Evolutionary conservation across 371 early-diverging fungal species (phyloP), one percentile per base, ranked within the genome.

Genomic region (Rhizopus arrhizus): DNA sequence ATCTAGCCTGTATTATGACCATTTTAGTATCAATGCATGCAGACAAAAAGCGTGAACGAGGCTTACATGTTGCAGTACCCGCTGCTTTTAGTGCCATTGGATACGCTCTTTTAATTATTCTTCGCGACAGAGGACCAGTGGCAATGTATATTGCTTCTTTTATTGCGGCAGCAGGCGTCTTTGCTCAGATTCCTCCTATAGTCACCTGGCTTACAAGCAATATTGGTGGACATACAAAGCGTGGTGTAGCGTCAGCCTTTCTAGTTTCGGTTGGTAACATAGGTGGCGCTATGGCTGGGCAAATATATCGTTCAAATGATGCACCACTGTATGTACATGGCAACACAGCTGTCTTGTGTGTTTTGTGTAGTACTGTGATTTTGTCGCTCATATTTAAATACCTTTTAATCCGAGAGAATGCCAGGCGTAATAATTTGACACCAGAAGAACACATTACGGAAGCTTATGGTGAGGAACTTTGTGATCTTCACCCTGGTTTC

Each of bases 231-330:
- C 83, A 85, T 53, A 85, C 85, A 28, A 88, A 88, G 69, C 76
- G 84, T 43, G 86, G 81, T 68, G 82, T 81, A 36, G 85, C 81
- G 1, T 73, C 78, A 9, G 88, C 86, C 7, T 70, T 83, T 42
- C 81, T 84, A 38, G 80, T 86, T 48, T 75, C 81, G 2, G 74
- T 86, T 53, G 89, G 90, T 55, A 88, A 86, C 41, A 70, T 87
- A 32, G 85, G 88, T 45, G 89, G 87, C 33, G 78, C 83, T 22
- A 75, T 86, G 59, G 83, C 83, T 11, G 85, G 87, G 12, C 88
- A 85, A 51, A 67, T 78, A 10, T 90, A 89, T 61, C 74, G 84
- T 32, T 73, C 73, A 7, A 58, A 74, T 15, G 89, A 89, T 61
- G 84, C 78, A 6, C 87, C 87, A 3, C 48, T 68, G 32, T 89